Percentiles rank a stretch among this genome's conserved stretches.
Evolutionary conservation across 257 asterid genomes (phyloP).

Genomic region (Oldenlandia corymbosa): DNA sequence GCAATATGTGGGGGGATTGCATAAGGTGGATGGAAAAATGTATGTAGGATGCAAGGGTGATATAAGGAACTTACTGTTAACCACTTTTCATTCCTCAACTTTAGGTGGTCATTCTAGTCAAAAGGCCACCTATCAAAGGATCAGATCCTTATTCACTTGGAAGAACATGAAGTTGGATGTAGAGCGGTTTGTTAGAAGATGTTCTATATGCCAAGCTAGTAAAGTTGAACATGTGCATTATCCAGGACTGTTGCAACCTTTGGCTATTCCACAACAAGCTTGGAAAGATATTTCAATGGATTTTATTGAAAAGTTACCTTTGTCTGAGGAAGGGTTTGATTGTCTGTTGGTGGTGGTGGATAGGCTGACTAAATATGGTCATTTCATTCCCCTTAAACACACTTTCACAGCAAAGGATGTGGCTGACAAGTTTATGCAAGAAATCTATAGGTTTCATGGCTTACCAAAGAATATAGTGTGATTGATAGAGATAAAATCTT

Average conservation of each 20-base stretch:
- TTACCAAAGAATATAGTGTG: no score
- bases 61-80: no score
- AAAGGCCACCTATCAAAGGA: neutral
- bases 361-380: neutral
- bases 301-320: neutral
- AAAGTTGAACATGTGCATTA: neutral
- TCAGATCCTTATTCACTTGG: no score
- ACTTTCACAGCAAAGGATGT: neutral
- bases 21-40: neutral
- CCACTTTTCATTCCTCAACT: neutral
- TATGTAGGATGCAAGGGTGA: rapidly evolving
- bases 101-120: neutral
- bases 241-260: neutral
- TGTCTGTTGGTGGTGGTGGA: neutral
- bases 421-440: neutral
- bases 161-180: neutral
- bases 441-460: neutral
- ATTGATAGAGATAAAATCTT: no score
- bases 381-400: no score
- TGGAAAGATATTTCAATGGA: neutral
- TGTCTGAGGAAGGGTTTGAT: neutral
- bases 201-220: neutral
- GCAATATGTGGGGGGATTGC: neutral
- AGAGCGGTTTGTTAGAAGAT: no score
- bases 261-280: neutral